Evolutionary conservation across 208 protist species (phyloP).

Genomic region (Crithidia fasciculata): DNA sequence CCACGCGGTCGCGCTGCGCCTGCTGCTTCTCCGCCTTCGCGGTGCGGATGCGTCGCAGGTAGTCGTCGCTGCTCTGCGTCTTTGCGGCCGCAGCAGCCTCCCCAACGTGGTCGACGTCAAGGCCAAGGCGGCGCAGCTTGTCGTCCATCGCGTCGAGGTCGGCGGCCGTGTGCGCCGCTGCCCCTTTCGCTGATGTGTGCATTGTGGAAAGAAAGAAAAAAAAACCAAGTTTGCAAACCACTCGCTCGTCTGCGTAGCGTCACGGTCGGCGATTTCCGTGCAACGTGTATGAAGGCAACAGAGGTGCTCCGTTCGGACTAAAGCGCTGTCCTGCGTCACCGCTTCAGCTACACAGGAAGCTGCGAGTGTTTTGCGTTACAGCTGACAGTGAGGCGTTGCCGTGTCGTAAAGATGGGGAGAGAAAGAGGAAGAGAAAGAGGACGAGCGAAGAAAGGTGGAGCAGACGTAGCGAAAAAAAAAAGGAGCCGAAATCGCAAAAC

Average conservation of each 20-base stretch:
- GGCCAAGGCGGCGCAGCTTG: conserved; percentile 71
- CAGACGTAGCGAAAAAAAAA: neutral
- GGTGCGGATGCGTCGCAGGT: conserved; percentile 59
- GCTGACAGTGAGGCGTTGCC: neutral
- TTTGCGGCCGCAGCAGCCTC: neutral
- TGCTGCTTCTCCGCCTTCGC: conserved; percentile 57
- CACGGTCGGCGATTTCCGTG: too few species aligned
- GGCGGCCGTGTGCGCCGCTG: conserved; percentile 44
- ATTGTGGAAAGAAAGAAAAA: neutral
- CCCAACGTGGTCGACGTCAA: conserved; percentile 37
- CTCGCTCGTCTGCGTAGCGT: too few species aligned
- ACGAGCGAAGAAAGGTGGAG: neutral
- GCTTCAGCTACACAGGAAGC: too few species aligned
- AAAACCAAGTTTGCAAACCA: too few species aligned
- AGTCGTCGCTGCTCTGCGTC: conserved; percentile 35
- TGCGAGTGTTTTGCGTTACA: too few species aligned
- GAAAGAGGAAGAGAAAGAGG: neutral
- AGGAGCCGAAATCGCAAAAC: too few species aligned
- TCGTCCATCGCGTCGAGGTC: conserved; percentile 80
- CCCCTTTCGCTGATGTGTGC: conserved; percentile 1
- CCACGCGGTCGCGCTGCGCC: conserved; percentile 64
- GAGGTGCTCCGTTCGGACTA: too few species aligned
- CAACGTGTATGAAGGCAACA: too few species aligned
- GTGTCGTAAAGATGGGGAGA: neutral
- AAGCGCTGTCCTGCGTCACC: too few species aligned